Evolutionary conservation across 441 rosid genomes (phyloP).

Genomic region (Melastoma candidum): DNA sequence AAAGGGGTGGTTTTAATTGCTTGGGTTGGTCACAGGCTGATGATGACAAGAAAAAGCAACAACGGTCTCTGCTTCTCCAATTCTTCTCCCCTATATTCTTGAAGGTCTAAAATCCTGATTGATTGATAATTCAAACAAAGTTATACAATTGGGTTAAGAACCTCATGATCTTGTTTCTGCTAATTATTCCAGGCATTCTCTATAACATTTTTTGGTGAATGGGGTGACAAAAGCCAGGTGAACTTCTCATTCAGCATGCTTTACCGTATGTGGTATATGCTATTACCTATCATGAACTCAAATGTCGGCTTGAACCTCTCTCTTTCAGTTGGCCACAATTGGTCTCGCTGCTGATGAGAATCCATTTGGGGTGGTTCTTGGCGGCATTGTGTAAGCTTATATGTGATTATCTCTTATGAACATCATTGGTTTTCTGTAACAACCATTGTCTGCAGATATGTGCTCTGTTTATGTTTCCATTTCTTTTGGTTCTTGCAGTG

Average conservation of each 20-base stretch:
- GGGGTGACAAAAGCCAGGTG: constrained; percentile 99
- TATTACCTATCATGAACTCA: too few relatives aligned
- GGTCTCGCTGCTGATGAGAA: constrained; percentile 96
- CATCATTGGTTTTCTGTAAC: not conserved
- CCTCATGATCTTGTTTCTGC: constrained; percentile 10
- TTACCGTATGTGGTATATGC: not conserved
- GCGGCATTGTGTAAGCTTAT: constrained; percentile 67
- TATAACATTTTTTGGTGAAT: constrained; percentile 90
- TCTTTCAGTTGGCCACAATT: constrained; percentile 77
- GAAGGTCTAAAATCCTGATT: constrained; percentile 38
- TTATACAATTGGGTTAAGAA: constrained; percentile 2
- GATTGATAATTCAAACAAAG: not conserved
- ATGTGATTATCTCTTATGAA: not conserved
- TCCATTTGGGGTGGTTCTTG: constrained; percentile 81
- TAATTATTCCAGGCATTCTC: constrained; percentile 69
- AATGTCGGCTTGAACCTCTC: constrained; percentile 9
- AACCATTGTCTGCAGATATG: too few relatives aligned
- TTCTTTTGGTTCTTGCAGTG: constrained; percentile 31
- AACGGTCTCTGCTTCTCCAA: constrained; percentile 55
- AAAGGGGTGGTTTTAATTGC: constrained; percentile 4
- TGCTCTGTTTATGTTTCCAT: too few relatives aligned
- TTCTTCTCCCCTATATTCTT: constrained; percentile 84
- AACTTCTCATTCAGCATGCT: constrained; percentile 7
- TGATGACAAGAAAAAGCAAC: constrained; percentile 68
- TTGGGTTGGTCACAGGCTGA: constrained; percentile 34